A percentile compares a stretch with the other conserved stretches of the same genome.
These are phyloP conservation scores for Hortaea sp. DNA, from an alignment of 2,329 filamentous ascomycete genomes.

Conservation along the genomic window DNA sequence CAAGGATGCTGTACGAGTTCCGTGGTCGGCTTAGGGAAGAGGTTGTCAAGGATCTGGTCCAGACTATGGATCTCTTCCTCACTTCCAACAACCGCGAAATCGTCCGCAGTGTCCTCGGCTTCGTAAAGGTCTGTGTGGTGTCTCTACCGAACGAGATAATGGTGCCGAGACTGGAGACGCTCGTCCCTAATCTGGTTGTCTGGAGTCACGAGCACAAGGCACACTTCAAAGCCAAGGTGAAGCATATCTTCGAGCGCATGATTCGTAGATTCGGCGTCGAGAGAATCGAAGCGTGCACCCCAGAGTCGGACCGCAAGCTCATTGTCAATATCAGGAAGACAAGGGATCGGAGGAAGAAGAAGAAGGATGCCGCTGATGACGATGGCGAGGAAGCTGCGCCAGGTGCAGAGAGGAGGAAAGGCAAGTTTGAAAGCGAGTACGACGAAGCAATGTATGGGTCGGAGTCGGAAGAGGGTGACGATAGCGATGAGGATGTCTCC, in stretches of 20 bases:
- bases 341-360: slow-evolving; percentile 80
- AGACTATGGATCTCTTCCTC: slow-evolving; percentile 92
- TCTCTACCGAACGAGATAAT: slow-evolving; percentile 71
- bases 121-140: slow-evolving; percentile 92
- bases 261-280: slow-evolving; percentile 83
- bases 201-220: slow-evolving; percentile 99
- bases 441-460: slow-evolving; percentile 86
- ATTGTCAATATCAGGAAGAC: slow-evolving; percentile 93
- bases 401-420: slow-evolving; percentile 33
- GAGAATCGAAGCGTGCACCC: slow-evolving; percentile 66
- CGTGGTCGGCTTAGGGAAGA: slow-evolving; percentile 56
- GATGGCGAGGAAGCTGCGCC: slow-evolving; percentile 41
- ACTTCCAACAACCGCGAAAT: slow-evolving; percentile 96
- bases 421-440: slow-evolving; percentile 81
- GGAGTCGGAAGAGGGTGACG: slow-evolving; percentile 33
- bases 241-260: slow-evolving; percentile 93
- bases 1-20: slow-evolving; percentile 89
- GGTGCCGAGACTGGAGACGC: slow-evolving; percentile 60
- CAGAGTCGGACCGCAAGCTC: slow-evolving; percentile 78
- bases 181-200: slow-evolving; percentile 83
- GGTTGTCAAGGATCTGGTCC: slow-evolving; percentile 72
- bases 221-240: slow-evolving; percentile 92
- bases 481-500: slow-evolving; percentile 48
- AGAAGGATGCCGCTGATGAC: slow-evolving; percentile 58
- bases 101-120: slow-evolving; percentile 85